Evolutionary conservation across 2,329 filamentous ascomycete genomes (phyloP).

Genomic region (Beauveria medogensis): DNA sequence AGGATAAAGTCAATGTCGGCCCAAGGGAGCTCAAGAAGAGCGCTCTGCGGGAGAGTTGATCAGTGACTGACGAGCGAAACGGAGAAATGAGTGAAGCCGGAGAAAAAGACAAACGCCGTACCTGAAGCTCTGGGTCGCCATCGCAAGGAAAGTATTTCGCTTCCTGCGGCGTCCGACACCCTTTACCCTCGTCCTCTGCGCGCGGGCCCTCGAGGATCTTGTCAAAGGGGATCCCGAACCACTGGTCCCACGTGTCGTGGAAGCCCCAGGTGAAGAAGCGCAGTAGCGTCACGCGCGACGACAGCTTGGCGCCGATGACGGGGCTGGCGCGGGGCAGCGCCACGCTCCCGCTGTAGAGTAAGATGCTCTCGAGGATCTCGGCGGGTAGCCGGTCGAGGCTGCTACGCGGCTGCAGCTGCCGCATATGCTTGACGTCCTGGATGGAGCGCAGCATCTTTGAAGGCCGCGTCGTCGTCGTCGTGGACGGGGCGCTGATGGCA

Average conservation of each 20-base stretch:
- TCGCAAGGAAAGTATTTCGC: conserved; percentile 13
- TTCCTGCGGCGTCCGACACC: not conserved
- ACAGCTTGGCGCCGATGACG: conserved; percentile 39
- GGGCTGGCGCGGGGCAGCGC: conserved; percentile 37
- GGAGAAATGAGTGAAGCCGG: not conserved
- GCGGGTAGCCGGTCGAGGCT: conserved; percentile 34
- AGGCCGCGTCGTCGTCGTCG: not conserved
- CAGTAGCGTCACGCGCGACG: conserved; percentile 29
- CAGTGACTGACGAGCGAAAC: not conserved
- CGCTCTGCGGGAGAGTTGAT: conserved; percentile 26
- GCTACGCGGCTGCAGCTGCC: conserved; percentile 18
- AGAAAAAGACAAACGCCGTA: conserved; percentile 15
- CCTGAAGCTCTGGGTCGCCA: conserved; percentile 37
- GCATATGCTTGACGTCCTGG: conserved; percentile 22
- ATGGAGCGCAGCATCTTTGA: conserved; percentile 4
- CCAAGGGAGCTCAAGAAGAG: conserved; percentile 37
- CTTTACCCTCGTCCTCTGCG: not conserved
- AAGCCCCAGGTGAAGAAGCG: conserved; percentile 29
- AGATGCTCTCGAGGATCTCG: conserved; percentile 46
- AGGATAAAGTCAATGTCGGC: conserved; percentile 36
- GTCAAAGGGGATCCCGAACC: conserved; percentile 24
- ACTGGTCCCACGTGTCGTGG: conserved; percentile 28
- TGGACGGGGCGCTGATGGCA: conserved; percentile 3
- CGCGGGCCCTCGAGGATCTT: not conserved
- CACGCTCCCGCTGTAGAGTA: conserved; percentile 41